Conservation (phyloP, 495 filamentous ascomycete genomes). For the Halenospora varia region DNA sequence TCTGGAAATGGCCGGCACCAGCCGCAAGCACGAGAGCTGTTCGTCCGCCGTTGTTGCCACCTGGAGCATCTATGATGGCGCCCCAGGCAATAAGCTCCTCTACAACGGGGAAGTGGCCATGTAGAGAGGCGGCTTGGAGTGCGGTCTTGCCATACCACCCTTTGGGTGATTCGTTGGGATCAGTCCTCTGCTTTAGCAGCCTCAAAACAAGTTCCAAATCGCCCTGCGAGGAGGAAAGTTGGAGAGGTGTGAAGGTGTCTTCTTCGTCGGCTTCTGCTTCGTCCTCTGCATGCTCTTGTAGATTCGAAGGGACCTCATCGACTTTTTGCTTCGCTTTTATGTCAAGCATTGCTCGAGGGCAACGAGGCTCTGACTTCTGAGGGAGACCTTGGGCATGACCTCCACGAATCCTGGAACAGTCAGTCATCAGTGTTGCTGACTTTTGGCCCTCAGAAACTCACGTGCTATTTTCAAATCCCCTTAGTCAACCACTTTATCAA, state of each 20-base stretch:
- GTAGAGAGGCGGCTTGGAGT: constrained; percentile 31
- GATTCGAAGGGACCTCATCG: not conserved
- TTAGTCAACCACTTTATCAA: not conserved
- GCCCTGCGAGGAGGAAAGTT: constrained; percentile 24
- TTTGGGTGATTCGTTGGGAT: constrained; percentile 25
- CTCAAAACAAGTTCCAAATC: constrained; percentile 12
- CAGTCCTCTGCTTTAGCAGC: constrained; percentile 21
- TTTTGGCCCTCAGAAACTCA: not conserved
- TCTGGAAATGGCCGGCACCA: constrained; percentile 18
- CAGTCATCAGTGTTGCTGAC: not conserved
- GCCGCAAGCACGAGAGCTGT: constrained; percentile 31
- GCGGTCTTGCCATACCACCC: constrained; percentile 33
- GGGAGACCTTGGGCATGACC: not conserved
- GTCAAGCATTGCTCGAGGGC: not conserved
- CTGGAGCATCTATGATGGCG: constrained; percentile 27
- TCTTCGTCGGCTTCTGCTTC: not conserved
- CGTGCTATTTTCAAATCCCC: not conserved
- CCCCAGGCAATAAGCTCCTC: constrained; percentile 26
- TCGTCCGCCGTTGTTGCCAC: constrained; percentile 28
- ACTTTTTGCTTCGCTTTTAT: not conserved
- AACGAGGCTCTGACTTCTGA: not conserved
- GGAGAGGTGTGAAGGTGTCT: constrained; percentile 17
- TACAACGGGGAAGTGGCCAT: constrained; percentile 25
- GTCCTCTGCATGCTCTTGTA: not conserved
- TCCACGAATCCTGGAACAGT: not conserved